Base-by-base conservation (phyloP, 2,329 filamentous ascomycete genomes). In the Aspergillus phoenicis region DNA sequence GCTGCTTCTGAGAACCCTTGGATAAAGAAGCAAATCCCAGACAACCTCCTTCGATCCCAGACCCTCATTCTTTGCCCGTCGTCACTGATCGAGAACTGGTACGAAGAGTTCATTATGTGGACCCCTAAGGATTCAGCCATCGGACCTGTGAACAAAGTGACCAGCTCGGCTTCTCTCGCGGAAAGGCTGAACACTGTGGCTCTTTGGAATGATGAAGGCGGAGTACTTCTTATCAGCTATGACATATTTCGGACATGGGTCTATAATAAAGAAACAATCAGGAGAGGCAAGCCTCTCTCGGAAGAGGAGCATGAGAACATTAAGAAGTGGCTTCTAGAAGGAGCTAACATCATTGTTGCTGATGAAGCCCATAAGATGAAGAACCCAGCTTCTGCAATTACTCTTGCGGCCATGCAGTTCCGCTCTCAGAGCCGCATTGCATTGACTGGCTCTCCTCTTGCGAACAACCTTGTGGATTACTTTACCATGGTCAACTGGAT, bases 401-500 rank as follows among this genome's bases (percentile, higher is more conserved):
- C 87, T 47, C 65, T 75, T 39, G 81, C 84, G 5, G 85, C 88
- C 20, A 78, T 79, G 1, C 74, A 79, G 10, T 89, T 97, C 71
- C 81, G 74, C 62, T 90, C 92, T 0, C 85, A 80, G 57, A 88
- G 84, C 62, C 87, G 93, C 10, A 90, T 97, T 65, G 93, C 92
- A 5, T 81, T 97, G 63, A 96, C 93, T 0, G 93, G 93, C 0
- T 94, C 93, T 0, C 93, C 93, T 0, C 80, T 97, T 55, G 88
- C 91, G 4, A 97, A 97, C 71, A 90, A 91, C 55, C 86, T 97
- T 0, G 80, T 84, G 28, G 93, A 97, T 68, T 96, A 96, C 70
- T 92, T 89, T 70, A 80, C 87, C n/a, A 91, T 96, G 86, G 89
- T 97, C 60, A 85, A 93, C 64, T 97, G 92, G 91, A 87, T 95